Conservation (phyloP, 2,329 filamentous ascomycete species). For the Pseudopithomyces maydicus region DNA sequence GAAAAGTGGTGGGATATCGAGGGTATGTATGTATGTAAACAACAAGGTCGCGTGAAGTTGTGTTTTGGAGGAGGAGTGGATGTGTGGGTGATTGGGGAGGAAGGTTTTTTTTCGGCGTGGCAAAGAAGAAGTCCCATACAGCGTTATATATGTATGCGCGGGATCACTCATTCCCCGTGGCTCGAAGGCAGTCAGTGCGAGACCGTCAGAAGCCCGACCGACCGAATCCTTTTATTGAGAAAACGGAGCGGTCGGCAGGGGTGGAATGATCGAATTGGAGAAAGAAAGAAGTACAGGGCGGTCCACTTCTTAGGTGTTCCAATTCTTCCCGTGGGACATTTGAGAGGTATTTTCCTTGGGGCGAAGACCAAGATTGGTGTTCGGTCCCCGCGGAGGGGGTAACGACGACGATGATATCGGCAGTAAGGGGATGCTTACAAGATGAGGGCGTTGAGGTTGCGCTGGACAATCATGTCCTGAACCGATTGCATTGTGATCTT, state of each 20-base stretch:
- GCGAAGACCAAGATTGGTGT: background rate
- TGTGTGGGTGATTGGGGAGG: too few relatives aligned
- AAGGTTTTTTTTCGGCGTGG: too few relatives aligned
- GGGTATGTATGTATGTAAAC: constrained; percentile 41
- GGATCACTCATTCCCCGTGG: background rate
- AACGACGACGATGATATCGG: constrained; percentile 16
- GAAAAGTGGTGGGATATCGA: constrained; percentile 25
- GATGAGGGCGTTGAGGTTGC: constrained; percentile 57
- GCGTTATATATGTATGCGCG: too few relatives aligned
- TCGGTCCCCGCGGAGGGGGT: background rate
- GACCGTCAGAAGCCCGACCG: background rate
- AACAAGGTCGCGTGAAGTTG: constrained; percentile 14
- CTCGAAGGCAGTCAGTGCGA: background rate
- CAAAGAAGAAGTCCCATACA: too few relatives aligned
- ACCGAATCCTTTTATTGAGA: background rate
- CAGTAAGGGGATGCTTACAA: constrained; percentile 30
- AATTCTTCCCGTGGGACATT: background rate
- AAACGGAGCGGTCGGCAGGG: background rate
- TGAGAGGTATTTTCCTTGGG: background rate
- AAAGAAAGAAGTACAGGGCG: background rate
- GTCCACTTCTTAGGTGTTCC: constrained; percentile 4
- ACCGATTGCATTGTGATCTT: constrained; percentile 60
- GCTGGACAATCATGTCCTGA: constrained; percentile 60
- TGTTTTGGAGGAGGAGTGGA: too few relatives aligned
- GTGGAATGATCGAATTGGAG: background rate